Conservation (phyloP, 2,329 filamentous ascomycete genomes). For the Cytospora leucostoma region DNA sequence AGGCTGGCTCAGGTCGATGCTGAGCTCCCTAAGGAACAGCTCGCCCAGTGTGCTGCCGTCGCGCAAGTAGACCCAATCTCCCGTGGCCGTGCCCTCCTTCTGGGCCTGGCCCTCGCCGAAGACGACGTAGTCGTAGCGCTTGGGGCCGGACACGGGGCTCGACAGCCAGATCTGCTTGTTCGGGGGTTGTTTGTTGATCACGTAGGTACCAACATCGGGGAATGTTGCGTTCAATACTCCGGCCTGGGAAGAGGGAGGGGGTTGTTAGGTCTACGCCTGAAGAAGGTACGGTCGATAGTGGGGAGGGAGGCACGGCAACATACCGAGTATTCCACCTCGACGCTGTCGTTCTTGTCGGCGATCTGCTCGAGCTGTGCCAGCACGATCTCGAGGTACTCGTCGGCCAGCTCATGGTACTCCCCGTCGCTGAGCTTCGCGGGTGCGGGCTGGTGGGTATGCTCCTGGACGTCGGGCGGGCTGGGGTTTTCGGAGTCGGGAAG, state of each 20-base stretch:
- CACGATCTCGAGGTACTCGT: slow-evolving; percentile 68
- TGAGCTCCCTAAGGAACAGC: slow-evolving; percentile 75
- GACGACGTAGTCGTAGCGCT: slow-evolving; percentile 89
- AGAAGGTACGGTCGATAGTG: background rate
- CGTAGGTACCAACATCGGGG: slow-evolving; percentile 74
- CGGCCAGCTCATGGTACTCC: slow-evolving; percentile 76
- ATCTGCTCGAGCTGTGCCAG: slow-evolving; percentile 67
- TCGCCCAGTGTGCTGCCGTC: slow-evolving; percentile 77
- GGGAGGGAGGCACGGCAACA: slow-evolving; percentile 37
- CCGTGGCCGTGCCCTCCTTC: slow-evolving; percentile 73
- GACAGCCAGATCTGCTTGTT: slow-evolving; percentile 98
- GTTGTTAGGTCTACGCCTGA: slow-evolving; percentile 19
- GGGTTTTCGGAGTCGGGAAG: slow-evolving; percentile 62
- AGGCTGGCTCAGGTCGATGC: slow-evolving; percentile 57
- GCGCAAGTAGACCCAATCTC: slow-evolving; percentile 85
- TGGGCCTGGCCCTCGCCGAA: slow-evolving; percentile 70
- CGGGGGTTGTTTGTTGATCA: slow-evolving; percentile 97
- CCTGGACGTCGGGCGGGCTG: slow-evolving; percentile 44
- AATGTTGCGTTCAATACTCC: slow-evolving; percentile 81
- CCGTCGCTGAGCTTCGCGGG: slow-evolving; percentile 67
- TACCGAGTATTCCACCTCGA: slow-evolving; percentile 91
- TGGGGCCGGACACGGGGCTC: slow-evolving; percentile 86
- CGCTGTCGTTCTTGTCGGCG: slow-evolving; percentile 70
- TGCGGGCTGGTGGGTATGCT: slow-evolving; percentile 34
- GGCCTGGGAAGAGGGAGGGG: slow-evolving; percentile 53